A percentile compares a stretch with the other conserved stretches of the same genome.
Conservation (phyloP, 2,329 filamentous ascomycete species). For the Dactylellina leptospora region DNA sequence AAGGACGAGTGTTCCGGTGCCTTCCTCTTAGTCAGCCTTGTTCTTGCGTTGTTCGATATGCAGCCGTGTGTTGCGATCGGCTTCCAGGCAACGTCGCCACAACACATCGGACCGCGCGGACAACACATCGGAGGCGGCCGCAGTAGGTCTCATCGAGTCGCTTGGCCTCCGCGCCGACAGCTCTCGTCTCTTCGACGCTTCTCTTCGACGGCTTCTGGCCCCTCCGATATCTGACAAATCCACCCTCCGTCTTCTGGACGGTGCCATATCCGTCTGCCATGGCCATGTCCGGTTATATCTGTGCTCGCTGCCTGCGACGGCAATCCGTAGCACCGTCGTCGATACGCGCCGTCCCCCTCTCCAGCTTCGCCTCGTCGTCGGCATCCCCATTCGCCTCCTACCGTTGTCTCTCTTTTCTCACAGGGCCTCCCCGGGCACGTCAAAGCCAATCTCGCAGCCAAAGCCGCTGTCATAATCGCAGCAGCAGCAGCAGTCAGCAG, state of each 20-base stretch:
- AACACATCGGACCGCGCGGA: too few relatives aligned
- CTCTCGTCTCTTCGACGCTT: constrained; percentile 9
- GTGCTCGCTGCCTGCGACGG: constrained; percentile 33
- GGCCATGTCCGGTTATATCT: constrained; percentile 29
- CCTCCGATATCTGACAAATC: constrained; percentile 38
- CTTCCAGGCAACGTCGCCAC: constrained; percentile 6
- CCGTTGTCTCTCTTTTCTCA: constrained; percentile 28
- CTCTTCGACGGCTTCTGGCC: too few relatives aligned
- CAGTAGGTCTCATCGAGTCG: neutral
- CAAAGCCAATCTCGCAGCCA: constrained; percentile 19
- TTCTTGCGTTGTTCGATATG: neutral
- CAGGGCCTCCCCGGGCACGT: constrained; percentile 27
- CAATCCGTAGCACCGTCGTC: neutral
- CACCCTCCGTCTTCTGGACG: neutral
- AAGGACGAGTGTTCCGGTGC: too few relatives aligned
- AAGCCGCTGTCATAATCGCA: constrained; percentile 3
- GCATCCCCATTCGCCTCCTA: constrained; percentile 19
- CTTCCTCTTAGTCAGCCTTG: neutral
- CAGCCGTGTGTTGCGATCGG: constrained; percentile 24
- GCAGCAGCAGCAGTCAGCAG: constrained; percentile 9
- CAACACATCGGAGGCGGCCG: constrained; percentile 15
- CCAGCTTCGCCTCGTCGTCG: constrained; percentile 25
- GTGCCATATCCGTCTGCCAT: constrained; percentile 5
- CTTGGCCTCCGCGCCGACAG: neutral
- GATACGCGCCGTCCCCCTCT: neutral